Conservation (phyloP, 2,329 filamentous ascomycete genomes). For the Aspergillus pseudotamarii region DNA sequence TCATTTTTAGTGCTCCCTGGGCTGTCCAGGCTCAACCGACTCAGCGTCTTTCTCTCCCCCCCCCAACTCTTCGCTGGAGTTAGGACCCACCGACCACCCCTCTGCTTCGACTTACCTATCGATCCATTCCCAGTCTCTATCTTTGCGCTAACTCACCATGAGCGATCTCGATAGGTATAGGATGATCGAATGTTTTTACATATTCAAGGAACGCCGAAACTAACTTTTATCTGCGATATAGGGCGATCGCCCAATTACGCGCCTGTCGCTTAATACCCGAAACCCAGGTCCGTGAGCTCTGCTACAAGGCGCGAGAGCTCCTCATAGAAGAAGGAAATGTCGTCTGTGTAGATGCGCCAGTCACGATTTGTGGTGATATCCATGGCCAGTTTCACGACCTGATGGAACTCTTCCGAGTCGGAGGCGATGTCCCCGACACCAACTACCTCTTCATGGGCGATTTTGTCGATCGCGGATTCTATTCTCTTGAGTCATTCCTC, state of each 20-base stretch:
- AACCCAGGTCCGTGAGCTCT: conserved; percentile 90
- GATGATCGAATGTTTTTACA: background rate
- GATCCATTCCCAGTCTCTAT: conserved; percentile 5
- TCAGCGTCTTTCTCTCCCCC: conserved; percentile 9
- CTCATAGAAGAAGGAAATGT: conserved; percentile 98
- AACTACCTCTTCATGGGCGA: conserved; percentile 99
- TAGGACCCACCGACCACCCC: conserved; percentile 21
- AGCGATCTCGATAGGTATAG: conserved; percentile 88
- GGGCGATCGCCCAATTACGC: conserved; percentile 92
- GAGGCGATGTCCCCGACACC: conserved; percentile 90
- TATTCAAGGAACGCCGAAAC: background rate
- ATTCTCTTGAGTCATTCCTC: conserved; percentile 94
- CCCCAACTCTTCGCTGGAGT: conserved; percentile 16
- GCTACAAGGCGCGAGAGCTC: conserved; percentile 94
- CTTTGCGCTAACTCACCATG: conserved; percentile 57
- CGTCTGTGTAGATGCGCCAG: conserved; percentile 89
- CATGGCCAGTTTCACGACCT: conserved; percentile 96
- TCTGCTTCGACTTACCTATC: conserved; percentile 9
- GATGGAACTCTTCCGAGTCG: conserved; percentile 94
- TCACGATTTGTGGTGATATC: conserved; percentile 97
- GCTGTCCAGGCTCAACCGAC: conserved; percentile 12
- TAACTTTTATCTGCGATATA: conserved; percentile 41
- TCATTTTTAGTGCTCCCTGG: conserved; percentile 14
- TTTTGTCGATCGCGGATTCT: conserved; percentile 97
- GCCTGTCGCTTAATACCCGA: conserved; percentile 96